These are phyloP conservation scores for Tinospora cordifolia DNA, from an alignment of 164 flowering plant species.

Conservation along the genomic window DNA sequence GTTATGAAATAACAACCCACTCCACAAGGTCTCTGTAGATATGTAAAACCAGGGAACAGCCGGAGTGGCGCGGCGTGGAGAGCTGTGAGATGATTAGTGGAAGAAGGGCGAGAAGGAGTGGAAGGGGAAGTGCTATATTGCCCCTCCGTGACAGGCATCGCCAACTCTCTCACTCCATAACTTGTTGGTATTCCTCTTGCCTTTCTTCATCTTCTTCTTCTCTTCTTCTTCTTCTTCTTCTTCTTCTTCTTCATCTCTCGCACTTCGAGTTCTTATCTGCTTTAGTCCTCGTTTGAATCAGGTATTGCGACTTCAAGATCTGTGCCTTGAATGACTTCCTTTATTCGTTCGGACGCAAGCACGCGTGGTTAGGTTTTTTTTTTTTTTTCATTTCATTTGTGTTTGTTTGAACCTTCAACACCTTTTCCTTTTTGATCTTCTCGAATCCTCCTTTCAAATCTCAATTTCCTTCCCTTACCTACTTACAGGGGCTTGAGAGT, in stretches of 20 bases:
- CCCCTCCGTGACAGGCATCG: constrained; percentile 19
- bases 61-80: neutral
- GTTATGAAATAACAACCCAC: too few species aligned
- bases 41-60: too few species aligned
- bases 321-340: constrained; percentile 32
- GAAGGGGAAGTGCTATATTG: constrained; percentile 15
- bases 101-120: constrained; percentile 32
- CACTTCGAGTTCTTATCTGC: too few species aligned
- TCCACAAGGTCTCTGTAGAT: too few species aligned
- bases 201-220: too few species aligned
- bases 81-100: constrained; percentile 14
- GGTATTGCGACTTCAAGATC: constrained; percentile 54
- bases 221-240: neutral
- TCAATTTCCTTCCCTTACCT: neutral
- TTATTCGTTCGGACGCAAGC: constrained; percentile 37
- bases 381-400: neutral
- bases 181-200: constrained; percentile 20
- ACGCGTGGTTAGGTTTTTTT: constrained; percentile 21
- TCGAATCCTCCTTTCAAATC: neutral
- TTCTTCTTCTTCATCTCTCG: neutral
- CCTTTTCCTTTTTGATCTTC: neutral
- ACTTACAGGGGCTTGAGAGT: constrained; percentile 21
- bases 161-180: constrained; percentile 21
- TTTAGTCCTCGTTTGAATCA: too few species aligned
- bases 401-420: neutral